phyloP scores from a whole-genome alignment of 2,329 filamentous ascomycete species.

The Epichloe gansuensis region DNA sequence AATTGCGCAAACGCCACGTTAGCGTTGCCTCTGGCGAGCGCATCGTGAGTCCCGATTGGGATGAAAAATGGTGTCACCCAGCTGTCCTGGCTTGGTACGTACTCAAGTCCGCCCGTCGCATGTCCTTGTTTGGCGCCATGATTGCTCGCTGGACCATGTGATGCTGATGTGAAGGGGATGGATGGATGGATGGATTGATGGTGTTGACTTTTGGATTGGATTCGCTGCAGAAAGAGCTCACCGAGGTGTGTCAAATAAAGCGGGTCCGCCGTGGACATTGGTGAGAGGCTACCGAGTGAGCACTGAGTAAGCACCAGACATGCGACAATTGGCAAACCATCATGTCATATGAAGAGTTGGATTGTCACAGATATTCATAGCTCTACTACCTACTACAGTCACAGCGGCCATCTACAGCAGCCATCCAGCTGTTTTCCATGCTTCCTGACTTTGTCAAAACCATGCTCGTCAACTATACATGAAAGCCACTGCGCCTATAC shows the following conservation, averaged over 20 bases:
- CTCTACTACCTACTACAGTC: not conserved
- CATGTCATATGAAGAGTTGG: not conserved
- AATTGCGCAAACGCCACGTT: constrained; percentile 4
- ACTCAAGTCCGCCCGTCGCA: constrained; percentile 34
- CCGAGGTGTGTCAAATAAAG: not conserved
- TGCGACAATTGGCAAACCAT: too few relatives aligned
- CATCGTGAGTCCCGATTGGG: not conserved
- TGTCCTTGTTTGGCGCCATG: constrained; percentile 32
- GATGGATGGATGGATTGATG: not conserved
- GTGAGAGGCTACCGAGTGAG: not conserved
- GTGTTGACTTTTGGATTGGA: not conserved
- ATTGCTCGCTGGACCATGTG: constrained; percentile 5
- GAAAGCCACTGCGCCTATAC: not conserved
- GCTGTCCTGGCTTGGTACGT: constrained; percentile 11
- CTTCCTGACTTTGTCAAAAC: not conserved
- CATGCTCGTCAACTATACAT: not conserved
- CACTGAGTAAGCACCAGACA: too few relatives aligned
- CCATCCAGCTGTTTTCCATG: not conserved
- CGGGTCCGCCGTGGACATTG: not conserved
- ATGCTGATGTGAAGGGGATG: not conserved
- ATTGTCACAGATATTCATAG: not conserved
- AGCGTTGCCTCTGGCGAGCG: not conserved
- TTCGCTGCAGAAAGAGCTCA: not conserved
- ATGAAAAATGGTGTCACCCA: not conserved
- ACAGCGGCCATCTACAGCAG: not conserved